A percentile compares a stretch with the other conserved stretches of the same genome.
Conservation (phyloP, 73 alveolate genomes). For the Symbiodinium pilosum region DNA sequence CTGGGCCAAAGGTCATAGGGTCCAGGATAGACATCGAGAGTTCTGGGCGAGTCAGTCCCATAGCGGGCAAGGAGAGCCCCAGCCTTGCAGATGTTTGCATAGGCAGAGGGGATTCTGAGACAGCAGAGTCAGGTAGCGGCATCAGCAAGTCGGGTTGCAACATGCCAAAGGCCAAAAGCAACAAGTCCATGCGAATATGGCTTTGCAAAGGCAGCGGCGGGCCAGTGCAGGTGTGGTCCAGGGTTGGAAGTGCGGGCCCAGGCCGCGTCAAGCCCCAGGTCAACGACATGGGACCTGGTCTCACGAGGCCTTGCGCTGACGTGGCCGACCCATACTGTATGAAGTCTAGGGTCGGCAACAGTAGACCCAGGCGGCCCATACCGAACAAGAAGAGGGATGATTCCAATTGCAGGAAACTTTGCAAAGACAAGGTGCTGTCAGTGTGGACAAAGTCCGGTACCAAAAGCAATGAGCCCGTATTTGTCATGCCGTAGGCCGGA, state of each 20-base stretch:
- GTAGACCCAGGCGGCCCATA: neutral
- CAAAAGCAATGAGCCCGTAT: neutral
- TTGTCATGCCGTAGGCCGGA: constrained; percentile 13
- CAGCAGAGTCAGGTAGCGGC: neutral
- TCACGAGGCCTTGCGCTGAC: neutral
- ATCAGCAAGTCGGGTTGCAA: neutral
- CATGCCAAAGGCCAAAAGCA: neutral
- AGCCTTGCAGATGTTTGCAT: neutral
- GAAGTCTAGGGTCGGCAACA: neutral
- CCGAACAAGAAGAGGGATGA: neutral
- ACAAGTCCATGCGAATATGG: neutral
- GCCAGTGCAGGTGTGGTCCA: constrained; percentile 38
- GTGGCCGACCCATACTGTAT: neutral
- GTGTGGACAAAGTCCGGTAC: neutral
- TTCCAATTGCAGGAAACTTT: neutral
- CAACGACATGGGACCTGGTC: neutral
- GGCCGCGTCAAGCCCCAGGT: constrained; percentile 21
- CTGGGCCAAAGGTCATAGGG: neutral
- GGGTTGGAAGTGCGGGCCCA: neutral
- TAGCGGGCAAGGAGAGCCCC: neutral
- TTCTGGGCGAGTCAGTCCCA: neutral
- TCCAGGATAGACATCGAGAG: constrained; percentile 12
- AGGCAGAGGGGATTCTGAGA: neutral
- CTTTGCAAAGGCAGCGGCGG: constrained; percentile 1
- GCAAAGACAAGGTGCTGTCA: neutral